A percentile compares a stretch with the other conserved stretches of the same genome.
These are phyloP conservation scores for Leccinum truebloodii DNA, from an alignment of 768 basidiomycete species.

Conservation along the genomic window DNA sequence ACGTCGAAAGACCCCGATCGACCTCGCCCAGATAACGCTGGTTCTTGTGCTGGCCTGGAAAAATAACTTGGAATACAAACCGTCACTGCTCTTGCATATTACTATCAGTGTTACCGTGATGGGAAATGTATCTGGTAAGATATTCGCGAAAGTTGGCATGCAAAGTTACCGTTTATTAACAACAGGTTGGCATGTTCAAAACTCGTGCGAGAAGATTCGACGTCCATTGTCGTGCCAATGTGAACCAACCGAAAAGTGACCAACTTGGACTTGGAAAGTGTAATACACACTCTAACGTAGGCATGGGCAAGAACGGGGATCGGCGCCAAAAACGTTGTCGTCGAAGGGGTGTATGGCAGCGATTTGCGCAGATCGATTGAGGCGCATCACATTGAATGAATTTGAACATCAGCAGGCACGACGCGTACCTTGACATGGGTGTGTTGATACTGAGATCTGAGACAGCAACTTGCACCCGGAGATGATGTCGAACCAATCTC, in stretches of 20 bases:
- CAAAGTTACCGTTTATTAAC: not conserved
- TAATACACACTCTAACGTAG: not conserved
- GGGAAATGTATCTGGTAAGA: not conserved
- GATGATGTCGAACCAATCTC: no score
- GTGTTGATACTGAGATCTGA: no score
- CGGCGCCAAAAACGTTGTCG: not conserved
- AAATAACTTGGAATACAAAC: not conserved
- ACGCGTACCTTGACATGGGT: no score
- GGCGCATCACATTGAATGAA: not conserved
- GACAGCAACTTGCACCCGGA: no score
- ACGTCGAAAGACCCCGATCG: not conserved
- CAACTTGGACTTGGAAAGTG: no score
- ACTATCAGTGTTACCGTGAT: no score
- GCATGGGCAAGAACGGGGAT: not conserved
- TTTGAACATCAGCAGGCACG: not conserved
- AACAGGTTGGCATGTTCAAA: no score
- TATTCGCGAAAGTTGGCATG: not conserved
- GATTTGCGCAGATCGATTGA: not conserved
- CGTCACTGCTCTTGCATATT: no score
- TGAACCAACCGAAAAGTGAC: no score
- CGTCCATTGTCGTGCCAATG: no score
- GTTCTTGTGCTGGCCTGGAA: not conserved
- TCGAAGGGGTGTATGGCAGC: not conserved
- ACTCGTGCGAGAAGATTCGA: no score
- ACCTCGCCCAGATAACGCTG: not conserved